Base-by-base conservation (phyloP, 345 rosid genomes). In the Trapa bicornis region DNA sequence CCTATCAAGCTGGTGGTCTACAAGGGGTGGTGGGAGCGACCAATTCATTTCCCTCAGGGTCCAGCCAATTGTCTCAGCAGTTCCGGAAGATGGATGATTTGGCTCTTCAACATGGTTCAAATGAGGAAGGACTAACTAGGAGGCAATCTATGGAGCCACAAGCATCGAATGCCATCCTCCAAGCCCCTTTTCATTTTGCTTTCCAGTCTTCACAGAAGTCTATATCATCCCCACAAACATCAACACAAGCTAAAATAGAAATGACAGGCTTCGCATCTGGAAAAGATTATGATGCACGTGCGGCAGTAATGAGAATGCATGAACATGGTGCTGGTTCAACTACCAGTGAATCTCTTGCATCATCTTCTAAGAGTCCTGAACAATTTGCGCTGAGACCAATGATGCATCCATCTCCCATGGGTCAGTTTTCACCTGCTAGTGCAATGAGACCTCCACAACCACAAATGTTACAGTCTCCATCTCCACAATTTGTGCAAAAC, bases 141-240 rank as follows among this genome's bases (percentile, higher is more conserved):
- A 76, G 70, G 77, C 88, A 80, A 66, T 74, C 80, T 73, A 69
- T 64, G 58, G 95, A 88, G 61, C 89, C 84, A 70, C 96, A 87
- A 75, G 76, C 66, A 65, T 67, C 86, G 65, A 95, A 80, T 73
- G 96, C 96, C 3, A 78, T 80, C 72, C 96, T 89, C 64, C 98
- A 91, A 78, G 97, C 96, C 4, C 88, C 88, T 84, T 72, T 85
- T 37, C 99, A 91, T 75, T 84, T 70, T 79, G 93, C 92, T 78
- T 73, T 80, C 37, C 91, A 85, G 69, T 87, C 85, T 47, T 68
- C 85, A 17, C 96, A 85, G 76, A 87, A 87, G 77, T 79, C 91
- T 22, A 72, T 84, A 65, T 68, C 79, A 68, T 76, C 72, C 35
- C 71, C 74, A 75, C 87, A 77, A 67, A 69, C 83, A 14, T 89